phyloP scores from a whole-genome alignment of 192 early-diverging fungal species.

The Coemansia biformis region DNA sequence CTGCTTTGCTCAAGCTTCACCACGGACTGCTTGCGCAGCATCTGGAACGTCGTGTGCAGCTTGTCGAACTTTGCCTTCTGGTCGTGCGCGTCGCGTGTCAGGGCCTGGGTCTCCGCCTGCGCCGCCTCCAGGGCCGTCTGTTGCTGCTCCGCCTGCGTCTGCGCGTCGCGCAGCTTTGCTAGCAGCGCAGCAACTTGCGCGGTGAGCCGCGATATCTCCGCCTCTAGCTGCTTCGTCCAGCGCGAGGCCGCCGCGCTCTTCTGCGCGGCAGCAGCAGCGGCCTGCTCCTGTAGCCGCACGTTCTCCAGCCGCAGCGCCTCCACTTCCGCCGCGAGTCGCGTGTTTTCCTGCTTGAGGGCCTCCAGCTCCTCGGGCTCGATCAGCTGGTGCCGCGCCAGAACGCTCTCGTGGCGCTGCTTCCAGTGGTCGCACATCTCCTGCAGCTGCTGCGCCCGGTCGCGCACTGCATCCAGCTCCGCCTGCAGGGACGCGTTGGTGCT shows the following conservation, averaged over 20 bases:
- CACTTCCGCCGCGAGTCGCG: slow-evolving; percentile 22
- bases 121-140: slow-evolving; percentile 3
- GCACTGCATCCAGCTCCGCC: slow-evolving; percentile 58
- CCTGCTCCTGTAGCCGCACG: slow-evolving; percentile 1
- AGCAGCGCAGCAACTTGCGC: slow-evolving; percentile 6
- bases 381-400: slow-evolving; percentile 71
- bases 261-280: slow-evolving; percentile 11
- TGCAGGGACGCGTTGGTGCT: slow-evolving; percentile 38
- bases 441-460: slow-evolving; percentile 52
- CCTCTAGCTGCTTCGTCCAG: slow-evolving; percentile 13
- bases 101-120: not conserved
- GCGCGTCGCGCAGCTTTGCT: slow-evolving; percentile 4
- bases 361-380: slow-evolving; percentile 77
- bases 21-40: slow-evolving; percentile 36
- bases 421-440: slow-evolving; percentile 62
- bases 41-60: slow-evolving; percentile 31
- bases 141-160: not conserved
- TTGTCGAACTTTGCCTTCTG: slow-evolving; percentile 30
- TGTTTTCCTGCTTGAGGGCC: slow-evolving; percentile 55
- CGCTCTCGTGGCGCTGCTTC: slow-evolving; percentile 67
- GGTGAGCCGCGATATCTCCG: slow-evolving; percentile 17
- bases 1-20: slow-evolving; percentile 28
- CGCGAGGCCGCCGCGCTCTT: slow-evolving; percentile 2
- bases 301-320: slow-evolving; percentile 7
- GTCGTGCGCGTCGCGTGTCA: slow-evolving; percentile 6